Base-by-base conservation (phyloP, 2,329 filamentous ascomycete species). In the Botrytis fragariae region DNA sequence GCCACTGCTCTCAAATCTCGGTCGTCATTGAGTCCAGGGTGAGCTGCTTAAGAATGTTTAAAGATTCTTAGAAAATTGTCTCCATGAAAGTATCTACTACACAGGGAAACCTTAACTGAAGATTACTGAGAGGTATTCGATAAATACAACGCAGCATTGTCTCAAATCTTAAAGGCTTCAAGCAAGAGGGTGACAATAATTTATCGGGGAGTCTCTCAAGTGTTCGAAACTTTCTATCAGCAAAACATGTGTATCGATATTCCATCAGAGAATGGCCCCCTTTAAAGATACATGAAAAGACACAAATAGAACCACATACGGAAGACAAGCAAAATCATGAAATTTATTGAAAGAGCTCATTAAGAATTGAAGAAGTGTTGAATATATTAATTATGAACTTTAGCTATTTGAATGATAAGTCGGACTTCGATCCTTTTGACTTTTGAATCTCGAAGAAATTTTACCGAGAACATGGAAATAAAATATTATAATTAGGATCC, bases 11-110 rank as follows among this genome's bases (percentile, higher is more conserved):
- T n/a, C 22, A 51, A 6, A 3, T 0, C n/a, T 51, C 2, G 25
- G 1, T n/a, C 25, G 5, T 51, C 25, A n/a, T 51, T 6, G 25
- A 51, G 25, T 51, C 2, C 25, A 51, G 25, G 12, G 7, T 16
- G 5, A 51, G 12, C 2, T n/a, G 25, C 22, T 51, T 12, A 2
- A 51, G 5, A n/a, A 14, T n/a, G 0, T 51, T 51, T 3, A 7
- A 51, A 51, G 10, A 10, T 1, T 51, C 25, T 0, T 16, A 51
- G 48, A n/a, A 3, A 7, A 7, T 7, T 0, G 12, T 10, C 1
- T 51, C 12, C 25, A 0, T 51, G 10, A 3, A 51, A 7, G 25
- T 51, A 51, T n/a, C 25, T n/a, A n/a, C 12, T 12, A 51, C 25
- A 51, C 1, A n/a, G 25, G 4, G 48, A 51, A 3, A 14, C 6